Evolutionary conservation across 139 green algal species (phyloP).

Genomic region (Edaphochlamys debaryana): DNA sequence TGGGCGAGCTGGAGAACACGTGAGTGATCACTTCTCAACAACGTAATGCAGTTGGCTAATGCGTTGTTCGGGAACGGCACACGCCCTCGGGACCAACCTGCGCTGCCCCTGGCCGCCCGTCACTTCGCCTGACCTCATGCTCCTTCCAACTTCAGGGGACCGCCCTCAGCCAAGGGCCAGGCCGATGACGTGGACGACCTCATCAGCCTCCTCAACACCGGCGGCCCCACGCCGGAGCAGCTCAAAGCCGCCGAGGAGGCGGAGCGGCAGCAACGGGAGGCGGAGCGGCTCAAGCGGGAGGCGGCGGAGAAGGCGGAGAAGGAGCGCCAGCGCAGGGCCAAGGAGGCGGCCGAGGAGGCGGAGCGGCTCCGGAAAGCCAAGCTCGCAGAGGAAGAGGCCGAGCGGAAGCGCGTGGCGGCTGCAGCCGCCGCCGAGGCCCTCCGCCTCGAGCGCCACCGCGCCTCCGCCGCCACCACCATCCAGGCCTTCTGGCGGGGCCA

Average conservation of each 20-base stretch:
- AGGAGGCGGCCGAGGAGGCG: neutral
- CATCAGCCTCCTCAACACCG: conserved; percentile 32
- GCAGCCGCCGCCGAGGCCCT: conserved; percentile 9
- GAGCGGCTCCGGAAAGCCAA: conserved; percentile 5
- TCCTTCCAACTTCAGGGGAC: too few species aligned
- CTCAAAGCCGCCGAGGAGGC: neutral
- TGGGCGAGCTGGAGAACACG: too few species aligned
- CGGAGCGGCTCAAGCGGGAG: neutral
- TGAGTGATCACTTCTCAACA: too few species aligned
- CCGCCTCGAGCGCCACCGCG: neutral
- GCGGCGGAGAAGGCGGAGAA: neutral
- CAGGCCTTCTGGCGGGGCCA: conserved; percentile 8
- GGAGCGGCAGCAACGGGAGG: neutral
- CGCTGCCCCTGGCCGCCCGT: too few species aligned
- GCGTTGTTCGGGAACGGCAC: too few species aligned
- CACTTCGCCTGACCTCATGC: too few species aligned
- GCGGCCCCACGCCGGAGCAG: neutral
- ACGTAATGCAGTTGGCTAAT: too few species aligned
- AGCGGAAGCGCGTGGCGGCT: neutral
- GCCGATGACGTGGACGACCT: conserved; percentile 42
- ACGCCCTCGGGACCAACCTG: too few species aligned
- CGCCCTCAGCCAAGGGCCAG: too few species aligned
- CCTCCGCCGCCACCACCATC: neutral
- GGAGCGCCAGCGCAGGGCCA: conserved; percentile 2
- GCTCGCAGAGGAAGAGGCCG: neutral